These are phyloP conservation scores for Apiotrichum domesticum DNA, from an alignment of 1,284 basidiomycete species.

Conservation along the genomic window DNA sequence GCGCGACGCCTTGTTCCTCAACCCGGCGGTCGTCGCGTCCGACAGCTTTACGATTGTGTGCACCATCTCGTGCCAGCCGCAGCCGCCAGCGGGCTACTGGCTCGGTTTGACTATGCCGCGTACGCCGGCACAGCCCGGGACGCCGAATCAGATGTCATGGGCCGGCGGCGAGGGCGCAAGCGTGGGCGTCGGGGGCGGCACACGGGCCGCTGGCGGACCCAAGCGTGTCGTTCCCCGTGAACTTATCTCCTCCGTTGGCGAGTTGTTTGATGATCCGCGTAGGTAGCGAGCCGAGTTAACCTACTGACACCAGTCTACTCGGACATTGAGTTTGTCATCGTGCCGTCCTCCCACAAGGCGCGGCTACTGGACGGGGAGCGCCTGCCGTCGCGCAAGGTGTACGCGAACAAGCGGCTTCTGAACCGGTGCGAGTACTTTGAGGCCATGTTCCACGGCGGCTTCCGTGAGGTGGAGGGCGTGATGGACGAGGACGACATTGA, in stretches of 20 bases:
- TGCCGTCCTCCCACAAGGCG: conserved; percentile 27
- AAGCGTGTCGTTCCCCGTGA: conserved; percentile 41
- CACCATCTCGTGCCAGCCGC: conserved; percentile 64
- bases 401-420: conserved; percentile 62
- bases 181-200: conserved; percentile 40
- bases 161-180: conserved; percentile 33
- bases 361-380: background rate
- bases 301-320: conserved; percentile 54
- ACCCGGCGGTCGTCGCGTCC: conserved; percentile 52
- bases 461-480: conserved; percentile 32
- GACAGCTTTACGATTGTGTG: conserved; percentile 71
- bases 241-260: conserved; percentile 57
- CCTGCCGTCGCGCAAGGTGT: conserved; percentile 26
- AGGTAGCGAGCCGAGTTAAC: conserved; percentile 9
- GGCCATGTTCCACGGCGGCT: conserved; percentile 43
- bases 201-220: conserved; percentile 33
- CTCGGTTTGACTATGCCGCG: conserved; percentile 31
- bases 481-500: conserved; percentile 30
- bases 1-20: conserved; percentile 66
- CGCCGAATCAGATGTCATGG: conserved; percentile 19
- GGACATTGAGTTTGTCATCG: conserved; percentile 71
- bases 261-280: conserved; percentile 63
- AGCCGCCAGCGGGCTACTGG: conserved; percentile 52
- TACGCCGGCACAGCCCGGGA: conserved; percentile 1
- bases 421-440: conserved; percentile 68